Base-by-base conservation (phyloP, 345 rosid genomes). In the Salix arbutifolia region DNA sequence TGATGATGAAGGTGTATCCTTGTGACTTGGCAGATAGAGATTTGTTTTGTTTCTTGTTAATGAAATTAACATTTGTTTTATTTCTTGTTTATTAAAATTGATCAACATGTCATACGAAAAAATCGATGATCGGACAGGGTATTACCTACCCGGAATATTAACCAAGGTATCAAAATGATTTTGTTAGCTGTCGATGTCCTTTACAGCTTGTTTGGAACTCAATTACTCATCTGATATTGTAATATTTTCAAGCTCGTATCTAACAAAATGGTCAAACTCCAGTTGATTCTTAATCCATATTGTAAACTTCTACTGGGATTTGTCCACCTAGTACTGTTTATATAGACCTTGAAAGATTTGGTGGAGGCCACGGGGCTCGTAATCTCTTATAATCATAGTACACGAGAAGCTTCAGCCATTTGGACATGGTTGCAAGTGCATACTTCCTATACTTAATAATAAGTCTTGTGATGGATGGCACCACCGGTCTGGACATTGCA, bases 41-140 rank as follows among this genome's bases (percentile, higher is more conserved):
- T 42, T 68, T 71, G 66, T 74, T 84, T 71, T 21, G 56, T 69
- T 52, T 71, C 65, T 26, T 50, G 23, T 62, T 19, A 30, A 8
- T 69, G 70, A 35, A 66, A 28, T 46, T 46, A 16, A 4, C 14
- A 48, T 44, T 68, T 71, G 70, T 74, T 84, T 71, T 26, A 56
- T 69, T 52, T 71, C 65, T 26, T 50, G 23, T 62, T 35, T 38
- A 12, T 69, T 65, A 35, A 35, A 66, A n/a, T 46, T 46, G 52
- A 46, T 46, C 52, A 46, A 4, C 4, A 3, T 11, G 46, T 35
- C 67, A 33, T 28, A 48, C 23, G 50, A 75, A 78, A 44, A 65
- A 52, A 40, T 50, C 37, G 61, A 44, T n/a, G 21, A 28, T 67
- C 12, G 38, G 76, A 42, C 18, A 53, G 62, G 38, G 64, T 67